Evolutionary conservation across 2,329 filamentous ascomycete species (phyloP).

Genomic region (Phaeophleospora eucalypticola): DNA sequence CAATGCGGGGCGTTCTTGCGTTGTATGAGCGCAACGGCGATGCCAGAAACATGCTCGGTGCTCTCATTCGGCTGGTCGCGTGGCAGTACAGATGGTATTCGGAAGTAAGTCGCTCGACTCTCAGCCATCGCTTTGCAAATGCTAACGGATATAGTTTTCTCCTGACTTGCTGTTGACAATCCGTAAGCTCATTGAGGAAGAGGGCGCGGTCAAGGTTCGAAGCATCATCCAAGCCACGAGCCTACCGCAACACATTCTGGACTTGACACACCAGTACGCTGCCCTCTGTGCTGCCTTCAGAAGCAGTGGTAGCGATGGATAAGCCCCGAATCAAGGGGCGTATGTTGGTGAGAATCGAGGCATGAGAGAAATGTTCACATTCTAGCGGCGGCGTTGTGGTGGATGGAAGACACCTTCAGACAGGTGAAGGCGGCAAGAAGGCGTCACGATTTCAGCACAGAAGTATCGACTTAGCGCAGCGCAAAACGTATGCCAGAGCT

Average conservation of each 20-base stretch:
- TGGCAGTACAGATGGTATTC: slow-evolving; percentile 99
- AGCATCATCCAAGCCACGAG: slow-evolving; percentile 97
- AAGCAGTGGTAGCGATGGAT: slow-evolving; percentile 82
- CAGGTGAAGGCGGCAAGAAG: neutral
- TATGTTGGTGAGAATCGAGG: neutral
- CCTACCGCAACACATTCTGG: slow-evolving; percentile 85
- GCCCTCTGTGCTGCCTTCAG: slow-evolving; percentile 91
- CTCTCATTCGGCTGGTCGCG: slow-evolving; percentile 85
- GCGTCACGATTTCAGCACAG: neutral
- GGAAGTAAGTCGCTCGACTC: slow-evolving; percentile 55
- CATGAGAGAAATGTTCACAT: neutral
- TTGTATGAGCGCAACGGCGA: slow-evolving; percentile 74
- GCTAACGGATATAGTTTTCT: slow-evolving; percentile 62
- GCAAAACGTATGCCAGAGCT: neutral
- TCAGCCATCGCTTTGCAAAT: neutral
- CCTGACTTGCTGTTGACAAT: slow-evolving; percentile 84
- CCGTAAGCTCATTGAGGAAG: slow-evolving; percentile 90
- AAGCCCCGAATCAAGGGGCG: no score
- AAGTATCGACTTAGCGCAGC: neutral
- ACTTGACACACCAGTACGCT: slow-evolving; percentile 94
- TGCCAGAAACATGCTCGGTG: slow-evolving; percentile 73
- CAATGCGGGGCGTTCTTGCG: slow-evolving; percentile 77
- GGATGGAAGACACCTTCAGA: neutral
- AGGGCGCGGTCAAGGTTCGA: slow-evolving; percentile 93
- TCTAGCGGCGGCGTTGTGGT: slow-evolving; percentile 2